A percentile compares a stretch with the other conserved stretches of the same genome.
Conservation (phyloP, 495 filamentous ascomycete species). For the Aspergillus incahuasiensis region DNA sequence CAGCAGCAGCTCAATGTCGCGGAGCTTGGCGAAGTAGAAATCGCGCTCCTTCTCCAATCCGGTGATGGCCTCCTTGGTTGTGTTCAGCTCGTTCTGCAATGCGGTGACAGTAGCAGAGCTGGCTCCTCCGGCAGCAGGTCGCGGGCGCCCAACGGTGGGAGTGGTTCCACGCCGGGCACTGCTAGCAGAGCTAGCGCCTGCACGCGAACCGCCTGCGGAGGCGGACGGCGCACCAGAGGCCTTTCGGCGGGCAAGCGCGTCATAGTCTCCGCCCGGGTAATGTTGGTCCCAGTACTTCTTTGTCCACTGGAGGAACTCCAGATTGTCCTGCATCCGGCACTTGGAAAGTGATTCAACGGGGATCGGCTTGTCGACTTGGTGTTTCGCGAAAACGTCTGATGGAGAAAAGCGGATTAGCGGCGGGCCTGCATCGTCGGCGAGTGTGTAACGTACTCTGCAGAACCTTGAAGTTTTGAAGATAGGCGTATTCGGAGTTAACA, state of each 20-base stretch:
- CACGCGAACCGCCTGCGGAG: constrained; percentile 35
- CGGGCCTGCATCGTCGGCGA: constrained; percentile 2
- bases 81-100: constrained; percentile 73
- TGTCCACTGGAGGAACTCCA: constrained; percentile 96
- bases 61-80: constrained; percentile 79
- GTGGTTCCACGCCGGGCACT: constrained; percentile 68
- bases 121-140: constrained; percentile 45
- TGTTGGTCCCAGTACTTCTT: constrained; percentile 98
- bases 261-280: constrained; percentile 94
- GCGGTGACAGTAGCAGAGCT: constrained; percentile 56
- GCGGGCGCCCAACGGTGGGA: constrained; percentile 56
- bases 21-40: constrained; percentile 97
- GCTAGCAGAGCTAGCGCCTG: constrained; percentile 44
- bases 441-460: constrained; percentile 70
- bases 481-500: constrained; percentile 93
- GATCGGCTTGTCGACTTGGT: constrained; percentile 79
- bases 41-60: constrained; percentile 90
- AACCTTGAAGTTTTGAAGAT: constrained; percentile 96
- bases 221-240: constrained; percentile 63
- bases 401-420: constrained; percentile 3
- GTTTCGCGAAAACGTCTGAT: constrained; percentile 77
- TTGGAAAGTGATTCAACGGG: constrained; percentile 86
- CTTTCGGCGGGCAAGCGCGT: constrained; percentile 80
- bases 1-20: constrained; percentile 91
- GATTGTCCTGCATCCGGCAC: constrained; percentile 99